Percentiles rank a stretch among this genome's conserved stretches.
Evolutionary conservation across 331 rosid species (phyloP).

Genomic region (Rosa hybrid): DNA sequence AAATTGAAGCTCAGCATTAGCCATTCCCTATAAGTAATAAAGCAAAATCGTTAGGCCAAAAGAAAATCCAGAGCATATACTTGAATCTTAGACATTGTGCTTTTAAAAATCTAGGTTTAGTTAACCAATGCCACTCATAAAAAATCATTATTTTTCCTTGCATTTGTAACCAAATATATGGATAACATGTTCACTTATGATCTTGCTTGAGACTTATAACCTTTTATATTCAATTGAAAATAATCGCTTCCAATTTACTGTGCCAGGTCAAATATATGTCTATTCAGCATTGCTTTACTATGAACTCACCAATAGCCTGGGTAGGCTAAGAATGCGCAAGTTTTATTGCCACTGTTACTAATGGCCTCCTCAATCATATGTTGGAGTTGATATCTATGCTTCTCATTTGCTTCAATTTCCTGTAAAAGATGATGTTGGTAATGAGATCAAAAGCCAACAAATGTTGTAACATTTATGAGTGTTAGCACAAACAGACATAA

Average conservation of each 20-base stretch:
- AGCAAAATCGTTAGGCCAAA: slow-evolving; percentile 4
- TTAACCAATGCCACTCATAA: slow-evolving; percentile 5
- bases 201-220: slow-evolving; percentile 12
- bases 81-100: not conserved
- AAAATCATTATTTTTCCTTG: slow-evolving; percentile 1
- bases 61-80: not conserved
- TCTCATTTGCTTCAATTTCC: slow-evolving; percentile 69
- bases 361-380: slow-evolving; percentile 61
- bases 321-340: slow-evolving; percentile 60
- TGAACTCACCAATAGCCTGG: slow-evolving; percentile 62
- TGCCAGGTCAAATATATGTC: not conserved
- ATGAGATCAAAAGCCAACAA: slow-evolving; percentile 7
- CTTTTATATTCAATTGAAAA: not conserved
- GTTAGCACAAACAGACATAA: too few species aligned
- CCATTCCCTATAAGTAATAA: slow-evolving; percentile 45
- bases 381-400: slow-evolving; percentile 55
- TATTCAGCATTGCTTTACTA: not conserved
- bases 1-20: slow-evolving; percentile 62
- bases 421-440: slow-evolving; percentile 22
- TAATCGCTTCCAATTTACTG: not conserved
- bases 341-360: slow-evolving; percentile 52
- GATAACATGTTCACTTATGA: not conserved
- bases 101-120: not conserved
- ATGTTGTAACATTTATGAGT: not conserved
- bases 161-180: not conserved